Percentiles rank a stretch among this genome's conserved stretches.
Evolutionary conservation across 2,329 filamentous ascomycete genomes (phyloP).

Genomic region (Chrysosporium queenslandicum): DNA sequence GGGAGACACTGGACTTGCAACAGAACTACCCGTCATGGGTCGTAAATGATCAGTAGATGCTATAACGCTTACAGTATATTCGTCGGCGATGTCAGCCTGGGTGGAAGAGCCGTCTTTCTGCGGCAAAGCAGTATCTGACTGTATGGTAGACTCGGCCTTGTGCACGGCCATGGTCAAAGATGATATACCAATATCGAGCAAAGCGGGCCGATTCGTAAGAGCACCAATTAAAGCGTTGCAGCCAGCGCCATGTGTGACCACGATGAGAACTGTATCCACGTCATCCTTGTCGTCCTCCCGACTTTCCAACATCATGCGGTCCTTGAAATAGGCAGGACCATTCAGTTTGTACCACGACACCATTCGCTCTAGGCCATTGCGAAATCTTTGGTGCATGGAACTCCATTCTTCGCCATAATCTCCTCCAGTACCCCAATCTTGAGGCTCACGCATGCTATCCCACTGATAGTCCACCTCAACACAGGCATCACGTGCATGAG

Average conservation of each 20-base stretch:
- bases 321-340: conserved; percentile 22
- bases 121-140: background rate
- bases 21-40: conserved; percentile 31
- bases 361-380: conserved; percentile 65
- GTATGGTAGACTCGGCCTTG: conserved; percentile 22
- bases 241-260: conserved; percentile 90
- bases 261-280: conserved; percentile 66
- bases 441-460: conserved; percentile 74
- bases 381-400: conserved; percentile 83
- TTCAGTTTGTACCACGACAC: conserved; percentile 68
- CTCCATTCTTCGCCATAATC: conserved; percentile 91
- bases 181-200: conserved; percentile 81
- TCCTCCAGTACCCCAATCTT: conserved; percentile 80
- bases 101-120: background rate
- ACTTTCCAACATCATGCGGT: conserved; percentile 9
- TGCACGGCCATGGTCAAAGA: conserved; percentile 80
- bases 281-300: conserved; percentile 48
- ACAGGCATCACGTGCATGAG: conserved; percentile 81
- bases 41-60: conserved; percentile 54
- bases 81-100: conserved; percentile 27
- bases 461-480: conserved; percentile 85
- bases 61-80: conserved; percentile 50
- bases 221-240: conserved; percentile 93
- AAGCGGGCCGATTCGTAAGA: conserved; percentile 78
- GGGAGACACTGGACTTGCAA: conserved; percentile 20